phyloP scores from a whole-genome alignment of 192 early-diverging fungal genomes.

The Piromyces finnis region DNA sequence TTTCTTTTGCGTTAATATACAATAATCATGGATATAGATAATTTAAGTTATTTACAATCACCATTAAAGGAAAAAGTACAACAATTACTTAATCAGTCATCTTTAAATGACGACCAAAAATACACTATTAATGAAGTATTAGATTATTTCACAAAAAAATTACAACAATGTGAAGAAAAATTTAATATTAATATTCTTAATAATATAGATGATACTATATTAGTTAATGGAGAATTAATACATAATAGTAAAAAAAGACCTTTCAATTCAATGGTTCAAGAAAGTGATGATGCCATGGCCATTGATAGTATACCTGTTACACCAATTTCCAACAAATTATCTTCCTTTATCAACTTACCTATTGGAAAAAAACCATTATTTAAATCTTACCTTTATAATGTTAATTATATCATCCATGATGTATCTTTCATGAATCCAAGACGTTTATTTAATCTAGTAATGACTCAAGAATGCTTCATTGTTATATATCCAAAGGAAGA shows the following conservation, averaged over 20 bases:
- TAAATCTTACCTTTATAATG: not conserved
- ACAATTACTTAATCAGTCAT: not conserved
- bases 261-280: not conserved
- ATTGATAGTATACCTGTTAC: too few relatives aligned
- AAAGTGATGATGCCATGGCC: not conserved
- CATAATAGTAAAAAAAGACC: not conserved
- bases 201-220: not conserved
- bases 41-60: not conserved
- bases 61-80: not conserved
- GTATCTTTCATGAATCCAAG: not conserved
- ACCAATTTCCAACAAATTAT: too few relatives aligned
- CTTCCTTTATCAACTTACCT: not conserved
- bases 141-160: not conserved
- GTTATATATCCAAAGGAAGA: not conserved
- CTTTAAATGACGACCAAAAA: not conserved
- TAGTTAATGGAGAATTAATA: not conserved
- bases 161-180: not conserved
- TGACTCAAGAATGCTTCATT: not conserved
- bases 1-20: too few relatives aligned
- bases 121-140: not conserved
- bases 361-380: not conserved
- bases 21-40: too few relatives aligned
- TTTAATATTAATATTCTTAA: not conserved
- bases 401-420: not conserved
- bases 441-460: not conserved